Evolutionary conservation across 345 rosid species (phyloP).

Genomic region (Syzygium oleosum): DNA sequence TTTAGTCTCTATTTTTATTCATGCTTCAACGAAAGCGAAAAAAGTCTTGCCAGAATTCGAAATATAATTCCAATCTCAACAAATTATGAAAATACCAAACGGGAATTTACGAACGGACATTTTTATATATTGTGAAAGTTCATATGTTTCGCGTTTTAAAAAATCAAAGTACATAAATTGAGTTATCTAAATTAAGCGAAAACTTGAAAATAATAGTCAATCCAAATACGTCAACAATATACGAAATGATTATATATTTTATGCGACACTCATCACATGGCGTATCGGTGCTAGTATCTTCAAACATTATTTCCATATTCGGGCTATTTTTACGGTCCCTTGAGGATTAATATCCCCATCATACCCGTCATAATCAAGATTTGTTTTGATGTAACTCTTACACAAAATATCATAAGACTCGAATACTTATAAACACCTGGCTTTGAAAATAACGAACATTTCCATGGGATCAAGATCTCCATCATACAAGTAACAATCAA

Average conservation of each 20-base stretch:
- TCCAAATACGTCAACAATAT: not conserved
- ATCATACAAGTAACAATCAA: rapidly evolving
- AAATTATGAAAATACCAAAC: not conserved
- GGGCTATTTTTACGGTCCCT: not conserved
- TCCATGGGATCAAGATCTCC: not conserved
- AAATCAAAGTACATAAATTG: not conserved
- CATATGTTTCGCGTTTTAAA: not conserved
- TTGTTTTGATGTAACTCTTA: not conserved
- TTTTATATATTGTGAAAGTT: not conserved
- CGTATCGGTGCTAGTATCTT: not conserved
- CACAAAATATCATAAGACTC: not conserved
- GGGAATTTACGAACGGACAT: not conserved
- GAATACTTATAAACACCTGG: not conserved
- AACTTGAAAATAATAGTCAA: not conserved
- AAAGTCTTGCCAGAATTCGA: not conserved
- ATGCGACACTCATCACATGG: not conserved
- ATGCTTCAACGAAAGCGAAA: not conserved
- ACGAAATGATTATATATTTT: not conserved
- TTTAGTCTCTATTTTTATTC: not conserved
- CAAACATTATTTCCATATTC: not conserved
- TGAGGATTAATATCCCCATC: not conserved
- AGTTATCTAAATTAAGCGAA: not conserved
- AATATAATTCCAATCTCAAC: not conserved
- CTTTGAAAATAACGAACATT: not conserved
- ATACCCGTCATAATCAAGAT: rapidly evolving